Conservation (phyloP, 106 monocot genomes). For the Gastrodia elata region DNA sequence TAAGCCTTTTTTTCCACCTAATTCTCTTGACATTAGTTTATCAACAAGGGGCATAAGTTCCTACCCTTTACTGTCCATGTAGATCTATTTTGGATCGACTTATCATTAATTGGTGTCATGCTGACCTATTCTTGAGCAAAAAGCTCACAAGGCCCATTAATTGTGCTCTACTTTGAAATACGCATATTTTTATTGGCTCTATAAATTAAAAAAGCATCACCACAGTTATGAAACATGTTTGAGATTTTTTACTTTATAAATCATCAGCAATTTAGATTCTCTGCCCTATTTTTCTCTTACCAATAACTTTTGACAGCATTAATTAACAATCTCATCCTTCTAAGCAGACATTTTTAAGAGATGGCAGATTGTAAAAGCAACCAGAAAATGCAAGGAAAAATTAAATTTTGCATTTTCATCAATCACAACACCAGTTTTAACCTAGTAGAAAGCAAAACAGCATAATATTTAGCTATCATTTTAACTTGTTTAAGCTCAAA, state of each 20-base stretch:
- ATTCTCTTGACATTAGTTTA: too few species aligned
- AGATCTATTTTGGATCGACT: not conserved
- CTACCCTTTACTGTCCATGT: too few species aligned
- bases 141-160: not conserved
- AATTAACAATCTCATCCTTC: not conserved
- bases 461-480: not conserved
- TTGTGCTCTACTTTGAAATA: not conserved
- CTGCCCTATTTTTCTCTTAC: not conserved
- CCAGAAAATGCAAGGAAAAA: not conserved
- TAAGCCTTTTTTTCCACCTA: too few species aligned
- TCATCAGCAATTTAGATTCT: not conserved
- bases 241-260: not conserved
- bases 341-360: not conserved
- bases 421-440: not conserved
- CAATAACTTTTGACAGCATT: not conserved
- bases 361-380: not conserved
- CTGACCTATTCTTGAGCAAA: too few species aligned
- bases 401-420: not conserved
- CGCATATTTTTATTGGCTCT: not conserved
- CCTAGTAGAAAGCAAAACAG: not conserved
- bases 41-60: too few species aligned
- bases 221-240: not conserved
- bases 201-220: conserved; percentile 3
- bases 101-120: not conserved
- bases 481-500: not conserved